These are phyloP conservation scores for Dryas integrifolia DNA, from an alignment of 331 rosid genomes.

Conservation along the genomic window DNA sequence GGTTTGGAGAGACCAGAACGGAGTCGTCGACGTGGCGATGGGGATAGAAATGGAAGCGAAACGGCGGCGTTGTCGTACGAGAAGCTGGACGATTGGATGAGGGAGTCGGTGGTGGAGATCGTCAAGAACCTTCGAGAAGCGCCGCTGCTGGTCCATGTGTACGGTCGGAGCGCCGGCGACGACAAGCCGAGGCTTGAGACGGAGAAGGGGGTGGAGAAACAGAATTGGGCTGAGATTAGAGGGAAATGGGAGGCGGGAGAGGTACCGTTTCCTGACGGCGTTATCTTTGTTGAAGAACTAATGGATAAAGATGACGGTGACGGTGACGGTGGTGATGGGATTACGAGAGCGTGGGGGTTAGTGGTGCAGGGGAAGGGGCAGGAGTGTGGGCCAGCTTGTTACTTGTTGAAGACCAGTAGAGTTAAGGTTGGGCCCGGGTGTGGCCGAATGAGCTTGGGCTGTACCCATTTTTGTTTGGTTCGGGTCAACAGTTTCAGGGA, in stretches of 20 bases:
- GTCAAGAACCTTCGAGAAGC: slow-evolving; percentile 69
- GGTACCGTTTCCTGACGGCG: slow-evolving; percentile 61
- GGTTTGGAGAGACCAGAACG: slow-evolving; percentile 12
- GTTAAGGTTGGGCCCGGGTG: slow-evolving; percentile 29
- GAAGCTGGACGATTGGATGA: slow-evolving; percentile 75
- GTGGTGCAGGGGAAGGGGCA: slow-evolving; percentile 74
- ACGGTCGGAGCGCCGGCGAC: background rate
- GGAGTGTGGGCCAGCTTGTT: slow-evolving; percentile 66
- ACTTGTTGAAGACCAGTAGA: slow-evolving; percentile 58
- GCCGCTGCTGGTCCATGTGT: slow-evolving; percentile 66
- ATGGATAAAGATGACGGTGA: slow-evolving; percentile 23
- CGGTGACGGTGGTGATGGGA: slow-evolving; percentile 24
- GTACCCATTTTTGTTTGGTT: slow-evolving; percentile 69
- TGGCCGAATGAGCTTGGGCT: slow-evolving; percentile 33
- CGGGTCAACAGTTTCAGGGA: slow-evolving; percentile 58
- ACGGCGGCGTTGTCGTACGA: slow-evolving; percentile 35
- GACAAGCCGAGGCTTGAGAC: slow-evolving; percentile 31
- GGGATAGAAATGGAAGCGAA: background rate
- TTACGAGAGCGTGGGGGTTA: slow-evolving; percentile 73
- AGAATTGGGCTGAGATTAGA: slow-evolving; percentile 57
- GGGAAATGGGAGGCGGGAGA: slow-evolving; percentile 54
- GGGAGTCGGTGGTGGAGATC: slow-evolving; percentile 67
- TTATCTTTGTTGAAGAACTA: slow-evolving; percentile 72
- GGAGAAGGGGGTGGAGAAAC: slow-evolving; percentile 50
- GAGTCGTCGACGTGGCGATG: background rate